Evolutionary conservation across 1,284 basidiomycete species (phyloP).

Genomic region (Phylloporus sp.): DNA sequence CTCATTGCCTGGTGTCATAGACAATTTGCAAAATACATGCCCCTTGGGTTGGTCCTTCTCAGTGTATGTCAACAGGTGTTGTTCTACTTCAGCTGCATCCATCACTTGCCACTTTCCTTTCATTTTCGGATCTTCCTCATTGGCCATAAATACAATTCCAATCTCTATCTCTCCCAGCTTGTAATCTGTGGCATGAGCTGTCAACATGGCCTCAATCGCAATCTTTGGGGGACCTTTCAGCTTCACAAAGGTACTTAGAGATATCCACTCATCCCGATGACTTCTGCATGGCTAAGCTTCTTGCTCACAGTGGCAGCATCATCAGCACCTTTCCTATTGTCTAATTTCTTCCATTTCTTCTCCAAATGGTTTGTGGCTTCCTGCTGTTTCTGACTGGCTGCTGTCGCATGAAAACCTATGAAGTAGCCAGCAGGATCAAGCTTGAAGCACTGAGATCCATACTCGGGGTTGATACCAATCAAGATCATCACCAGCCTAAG

Average conservation of each 20-base stretch:
- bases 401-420: constrained; percentile 96
- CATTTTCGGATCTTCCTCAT: constrained; percentile 69
- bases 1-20: neutral
- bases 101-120: constrained; percentile 84
- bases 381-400: constrained; percentile 97
- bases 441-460: constrained; percentile 95
- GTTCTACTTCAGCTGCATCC: constrained; percentile 83
- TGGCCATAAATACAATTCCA: constrained; percentile 75
- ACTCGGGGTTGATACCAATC: constrained; percentile 91
- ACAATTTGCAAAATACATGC: constrained; percentile 11
- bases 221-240: constrained; percentile 58
- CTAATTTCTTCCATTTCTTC: constrained; percentile 98
- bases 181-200: constrained; percentile 94
- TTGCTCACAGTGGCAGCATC: constrained; percentile 73
- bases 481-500: constrained; percentile 94
- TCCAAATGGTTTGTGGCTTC: constrained; percentile 99
- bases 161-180: constrained; percentile 91
- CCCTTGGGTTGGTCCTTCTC: constrained; percentile 78
- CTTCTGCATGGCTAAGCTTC: constrained; percentile 65
- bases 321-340: constrained; percentile 74
- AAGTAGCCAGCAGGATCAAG: constrained; percentile 99
- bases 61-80: constrained; percentile 86
- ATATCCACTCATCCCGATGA: constrained; percentile 75
- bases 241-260: constrained; percentile 21
- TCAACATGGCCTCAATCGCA: constrained; percentile 94